Evolutionary conservation across 2,329 filamentous ascomycete species (phyloP).

Genomic region (Lachnellula suecica): DNA sequence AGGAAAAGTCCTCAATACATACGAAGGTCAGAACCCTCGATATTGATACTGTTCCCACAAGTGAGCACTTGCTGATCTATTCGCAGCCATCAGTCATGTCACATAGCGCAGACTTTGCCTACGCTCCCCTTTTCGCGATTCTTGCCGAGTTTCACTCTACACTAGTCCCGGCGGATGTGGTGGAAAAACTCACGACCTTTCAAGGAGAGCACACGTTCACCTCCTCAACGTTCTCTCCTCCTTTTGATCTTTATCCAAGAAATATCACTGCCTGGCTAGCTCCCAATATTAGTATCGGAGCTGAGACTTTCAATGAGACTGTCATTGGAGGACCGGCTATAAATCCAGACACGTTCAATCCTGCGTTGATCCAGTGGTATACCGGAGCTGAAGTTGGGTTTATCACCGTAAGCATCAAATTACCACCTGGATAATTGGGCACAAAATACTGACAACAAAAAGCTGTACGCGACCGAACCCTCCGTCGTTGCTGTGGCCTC

Average conservation of each 20-base stretch:
- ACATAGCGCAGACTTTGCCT: conserved; percentile 59
- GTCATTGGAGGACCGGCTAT: conserved; percentile 53
- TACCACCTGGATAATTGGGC: no score
- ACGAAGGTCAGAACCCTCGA: conserved; percentile 1
- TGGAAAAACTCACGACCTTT: conserved; percentile 45
- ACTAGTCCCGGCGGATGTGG: conserved; percentile 41
- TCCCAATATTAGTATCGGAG: conserved; percentile 57
- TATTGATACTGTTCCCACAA: no score
- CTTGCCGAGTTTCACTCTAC: conserved; percentile 49
- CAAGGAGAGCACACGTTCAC: conserved; percentile 51
- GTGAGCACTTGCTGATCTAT: conserved; percentile 1
- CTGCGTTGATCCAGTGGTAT: conserved; percentile 59
- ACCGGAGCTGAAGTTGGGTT: conserved; percentile 39
- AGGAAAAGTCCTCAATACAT: conserved; percentile 28
- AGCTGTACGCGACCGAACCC: conserved; percentile 40
- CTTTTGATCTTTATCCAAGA: conserved; percentile 53
- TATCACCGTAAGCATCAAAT: conserved; percentile 25
- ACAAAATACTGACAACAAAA: background rate
- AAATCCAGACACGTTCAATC: conserved; percentile 54
- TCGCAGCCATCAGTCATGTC: conserved; percentile 40
- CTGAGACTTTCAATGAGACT: conserved; percentile 55
- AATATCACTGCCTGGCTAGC: conserved; percentile 61
- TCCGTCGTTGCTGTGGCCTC: conserved; percentile 41
- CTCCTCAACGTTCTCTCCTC: conserved; percentile 55
- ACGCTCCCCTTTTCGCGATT: conserved; percentile 55